Evolutionary conservation across 2,329 filamentous ascomycete genomes (phyloP), one percentile per base, ranked within the genome.

Genomic region (Phialocephala subalpina): DNA sequence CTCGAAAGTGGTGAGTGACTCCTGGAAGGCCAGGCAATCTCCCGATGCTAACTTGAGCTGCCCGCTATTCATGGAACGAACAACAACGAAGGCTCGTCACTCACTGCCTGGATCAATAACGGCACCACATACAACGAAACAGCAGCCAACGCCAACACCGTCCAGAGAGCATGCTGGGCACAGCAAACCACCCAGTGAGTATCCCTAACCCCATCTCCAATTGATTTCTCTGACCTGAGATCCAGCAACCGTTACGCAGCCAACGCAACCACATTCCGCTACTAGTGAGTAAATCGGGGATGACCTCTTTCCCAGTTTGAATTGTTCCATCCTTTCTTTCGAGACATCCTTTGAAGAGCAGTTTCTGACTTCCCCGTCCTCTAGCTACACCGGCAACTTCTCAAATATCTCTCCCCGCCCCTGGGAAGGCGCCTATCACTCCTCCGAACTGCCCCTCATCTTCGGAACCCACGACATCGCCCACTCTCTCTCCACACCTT

Each of bases 361-460:
- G n/a, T n/a, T n/a, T n/a, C n/a, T n/a, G n/a, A n/a, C n/a, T n/a
- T n/a, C n/a, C n/a, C n/a, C n/a, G n/a, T n/a, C n/a, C n/a, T n/a
- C n/a, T n/a, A n/a, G n/a, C 45, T 79, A 77, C 65, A 67, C 74
- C 16, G 76, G 76, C 7, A 71, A 74, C 52, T 78, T 77, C 58
- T 67, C 73, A 12, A 78, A 78, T 56, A 71, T 77, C 57, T 72
- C 68, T 7, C 70, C 78, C 49, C 8, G 63, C 1, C 40, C 67
- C 1, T 73, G 69, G 71, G 29, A 75, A 61, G 75, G 76, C 2
- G 74, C 78, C 2, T 79, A 74, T 64, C 76, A 78, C 60, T 68
- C 65, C 14, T 70, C 73, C 8, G 77, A 78, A 63, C 71, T 78
- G 16, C 71, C 73, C 20, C 56, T 75, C 8, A 68, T 77, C 1